phyloP scores from a whole-genome alignment of 768 basidiomycete genomes.

The Termitomyces sp. region DNA sequence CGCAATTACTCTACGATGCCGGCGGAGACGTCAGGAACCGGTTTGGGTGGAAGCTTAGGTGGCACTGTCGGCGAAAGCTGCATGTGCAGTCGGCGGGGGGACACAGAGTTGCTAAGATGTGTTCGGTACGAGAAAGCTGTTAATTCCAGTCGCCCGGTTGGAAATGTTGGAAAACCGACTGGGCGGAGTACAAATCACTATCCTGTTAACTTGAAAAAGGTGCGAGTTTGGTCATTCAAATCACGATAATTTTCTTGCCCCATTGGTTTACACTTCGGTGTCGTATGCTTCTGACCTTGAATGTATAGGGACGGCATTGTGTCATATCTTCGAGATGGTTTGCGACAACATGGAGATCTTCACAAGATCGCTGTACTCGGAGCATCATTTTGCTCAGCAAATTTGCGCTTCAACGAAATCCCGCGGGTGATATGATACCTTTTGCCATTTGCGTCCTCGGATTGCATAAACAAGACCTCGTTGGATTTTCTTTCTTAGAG shows the following conservation, averaged over 20 bases:
- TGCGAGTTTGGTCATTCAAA: not conserved
- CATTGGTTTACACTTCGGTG: not conserved
- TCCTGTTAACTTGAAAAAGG: constrained; percentile 15
- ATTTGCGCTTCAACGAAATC: not conserved
- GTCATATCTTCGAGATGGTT: not conserved
- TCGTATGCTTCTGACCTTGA: not conserved
- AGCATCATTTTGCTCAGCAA: not conserved
- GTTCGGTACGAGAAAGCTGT: constrained; percentile 27
- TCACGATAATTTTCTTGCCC: not conserved
- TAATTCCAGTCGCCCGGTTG: constrained; percentile 24
- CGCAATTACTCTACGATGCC: constrained; percentile 34
- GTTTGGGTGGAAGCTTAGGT: constrained; percentile 18
- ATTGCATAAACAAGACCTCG: not conserved
- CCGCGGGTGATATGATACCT: not conserved
- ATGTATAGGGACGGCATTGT: not conserved
- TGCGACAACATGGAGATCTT: not conserved
- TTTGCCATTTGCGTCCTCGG: not conserved
- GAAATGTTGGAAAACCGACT: constrained; percentile 32
- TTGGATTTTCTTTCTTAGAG: not conserved
- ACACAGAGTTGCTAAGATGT: constrained; percentile 22
- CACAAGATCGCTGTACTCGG: not conserved
- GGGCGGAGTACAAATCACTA: constrained; percentile 33
- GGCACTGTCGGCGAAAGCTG: constrained; percentile 22
- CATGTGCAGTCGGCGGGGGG: constrained; percentile 27
- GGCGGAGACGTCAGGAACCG: constrained; percentile 38